Percentiles rank a stretch among this genome's conserved stretches.
These are phyloP conservation scores for Agaricus subrufescens DNA, from an alignment of 768 basidiomycete species.

Conservation along the genomic window DNA sequence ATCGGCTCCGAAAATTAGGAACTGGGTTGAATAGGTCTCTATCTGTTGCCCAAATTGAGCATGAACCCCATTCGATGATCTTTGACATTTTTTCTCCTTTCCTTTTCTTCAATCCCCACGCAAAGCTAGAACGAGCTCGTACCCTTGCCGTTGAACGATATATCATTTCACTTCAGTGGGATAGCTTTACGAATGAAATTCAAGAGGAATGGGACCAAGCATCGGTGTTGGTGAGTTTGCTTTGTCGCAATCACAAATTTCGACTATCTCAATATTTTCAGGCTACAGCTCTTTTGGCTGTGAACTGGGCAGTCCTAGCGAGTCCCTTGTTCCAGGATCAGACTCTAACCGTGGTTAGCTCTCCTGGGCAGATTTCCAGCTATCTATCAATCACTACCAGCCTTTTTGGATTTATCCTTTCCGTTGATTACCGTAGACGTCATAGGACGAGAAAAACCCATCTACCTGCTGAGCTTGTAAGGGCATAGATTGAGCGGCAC, in stretches of 20 bases:
- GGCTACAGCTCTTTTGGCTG: conserved; percentile 5
- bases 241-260: background rate
- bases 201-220: conserved; percentile 6
- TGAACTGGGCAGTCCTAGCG: conserved; percentile 4
- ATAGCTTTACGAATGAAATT: background rate
- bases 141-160: background rate
- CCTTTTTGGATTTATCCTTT: conserved; percentile 1
- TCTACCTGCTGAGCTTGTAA: background rate
- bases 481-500: background rate
- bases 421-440: background rate
- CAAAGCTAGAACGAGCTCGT: background rate
- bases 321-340: conserved; percentile 1
- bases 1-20: conserved; percentile 5
- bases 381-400: conserved; percentile 2
- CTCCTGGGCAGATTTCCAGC: conserved; percentile 1
- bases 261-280: background rate
- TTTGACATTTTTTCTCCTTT: background rate
- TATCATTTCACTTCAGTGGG: background rate
- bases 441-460: background rate
- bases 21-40: background rate
- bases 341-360: background rate
- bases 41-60: background rate
- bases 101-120: conserved; percentile 3
- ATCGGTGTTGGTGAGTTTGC: background rate
- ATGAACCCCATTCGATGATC: background rate